Evolutionary conservation across 805 yeast species (phyloP).

Genomic region (Blastobotrys muscicola): DNA sequence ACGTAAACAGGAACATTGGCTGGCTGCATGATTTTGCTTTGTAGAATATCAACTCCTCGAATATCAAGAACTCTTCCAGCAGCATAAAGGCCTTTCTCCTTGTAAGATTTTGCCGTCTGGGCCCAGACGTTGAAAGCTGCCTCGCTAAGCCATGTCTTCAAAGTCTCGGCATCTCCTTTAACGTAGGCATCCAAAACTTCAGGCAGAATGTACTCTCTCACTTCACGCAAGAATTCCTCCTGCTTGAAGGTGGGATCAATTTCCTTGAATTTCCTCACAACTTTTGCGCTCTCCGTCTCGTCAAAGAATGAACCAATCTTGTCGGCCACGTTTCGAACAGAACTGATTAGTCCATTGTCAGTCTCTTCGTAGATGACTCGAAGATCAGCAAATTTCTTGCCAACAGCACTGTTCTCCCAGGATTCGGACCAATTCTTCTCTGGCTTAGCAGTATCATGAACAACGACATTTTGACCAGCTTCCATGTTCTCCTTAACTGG

Average conservation of each 20-base stretch:
- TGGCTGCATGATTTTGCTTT: slow-evolving; percentile 81
- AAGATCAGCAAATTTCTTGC: slow-evolving; percentile 51
- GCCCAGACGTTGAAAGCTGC: slow-evolving; percentile 94
- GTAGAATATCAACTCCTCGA: slow-evolving; percentile 86
- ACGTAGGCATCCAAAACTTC: slow-evolving; percentile 93
- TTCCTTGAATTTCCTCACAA: slow-evolving; percentile 71
- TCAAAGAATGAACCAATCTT: slow-evolving; percentile 83
- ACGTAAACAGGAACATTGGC: slow-evolving; percentile 88
- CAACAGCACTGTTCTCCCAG: slow-evolving; percentile 58
- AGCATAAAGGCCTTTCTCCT: slow-evolving; percentile 82
- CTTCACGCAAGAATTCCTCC: slow-evolving; percentile 68
- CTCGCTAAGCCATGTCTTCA: slow-evolving; percentile 89
- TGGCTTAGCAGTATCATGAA: slow-evolving; percentile 71
- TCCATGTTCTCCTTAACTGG: slow-evolving; percentile 56
- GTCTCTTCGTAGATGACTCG: slow-evolving; percentile 71
- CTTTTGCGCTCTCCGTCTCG: slow-evolving; percentile 94
- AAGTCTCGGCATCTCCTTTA: slow-evolving; percentile 73
- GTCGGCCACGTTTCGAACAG: slow-evolving; percentile 69
- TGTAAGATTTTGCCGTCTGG: slow-evolving; percentile 85
- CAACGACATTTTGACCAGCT: slow-evolving; percentile 74
- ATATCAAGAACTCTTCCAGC: slow-evolving; percentile 90
- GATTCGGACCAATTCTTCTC: slow-evolving; percentile 61
- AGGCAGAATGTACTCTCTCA: slow-evolving; percentile 88
- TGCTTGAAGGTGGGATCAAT: slow-evolving; percentile 84
- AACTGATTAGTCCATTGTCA: slow-evolving; percentile 80